Evolutionary conservation across 1,284 basidiomycete species (phyloP), one percentile per base, ranked within the genome.

Genomic region (Earliella scabrosa): DNA sequence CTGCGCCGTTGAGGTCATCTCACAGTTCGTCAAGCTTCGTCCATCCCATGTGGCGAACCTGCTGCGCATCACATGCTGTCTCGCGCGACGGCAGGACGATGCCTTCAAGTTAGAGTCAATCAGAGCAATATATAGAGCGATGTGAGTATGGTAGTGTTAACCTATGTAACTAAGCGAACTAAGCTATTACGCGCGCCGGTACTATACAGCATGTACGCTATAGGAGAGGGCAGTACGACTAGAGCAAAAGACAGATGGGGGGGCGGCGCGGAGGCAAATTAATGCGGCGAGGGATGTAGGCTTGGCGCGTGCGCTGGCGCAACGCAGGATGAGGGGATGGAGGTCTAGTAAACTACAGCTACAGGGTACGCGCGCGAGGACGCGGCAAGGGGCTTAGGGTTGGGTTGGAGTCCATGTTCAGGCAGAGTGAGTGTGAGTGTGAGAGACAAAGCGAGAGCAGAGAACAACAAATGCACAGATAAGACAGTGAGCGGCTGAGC

Each of bases 341-440:
- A n/a, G 16, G 34, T 39, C 41, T 40, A 45, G 46, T 41, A 52
- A 41, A 47, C 56, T 61, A 61, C 59, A 58, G 59, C 59, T 61
- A 61, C 59, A 61, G 45, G 44, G 49, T 31, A 21, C 38, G 40
- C 21, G 31, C 35, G 35, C 35, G 35, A n/a, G 31, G 31, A 23
- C 35, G 20, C 21, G 32, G 43, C 46, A 14, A 27, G 21, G 29
- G 44, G 39, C 32, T 32, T 48, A 43, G n/a, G 26, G 26, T 24
- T 32, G 32, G 52, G 24, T 34, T 21, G 14, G 31, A 36, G 43
- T 27, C 26, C 31, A 27, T 7, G 20, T 39, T 13, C 29, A 31
- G 29, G 29, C 40, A 49, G 31, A 50, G 40, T n/a, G n/a, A n/a
- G 21, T 8, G 24, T 38, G 21, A 7, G 34, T 32, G 45, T 20